phyloP scores from a whole-genome alignment of 106 monocot species.

The Dioscorea zingiberensis region DNA sequence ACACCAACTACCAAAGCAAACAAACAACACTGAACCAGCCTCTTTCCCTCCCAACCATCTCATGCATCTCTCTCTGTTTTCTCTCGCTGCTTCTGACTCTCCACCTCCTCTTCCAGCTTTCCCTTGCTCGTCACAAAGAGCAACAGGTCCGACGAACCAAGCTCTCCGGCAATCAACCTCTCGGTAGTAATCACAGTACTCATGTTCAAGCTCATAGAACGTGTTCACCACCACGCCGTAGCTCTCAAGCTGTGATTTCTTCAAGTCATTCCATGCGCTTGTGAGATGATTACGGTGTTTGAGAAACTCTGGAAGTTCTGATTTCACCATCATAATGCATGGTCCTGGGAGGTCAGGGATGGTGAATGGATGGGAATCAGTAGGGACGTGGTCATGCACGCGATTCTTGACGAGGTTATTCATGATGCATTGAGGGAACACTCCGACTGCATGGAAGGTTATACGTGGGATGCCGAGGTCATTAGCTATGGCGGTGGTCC shows the following conservation, averaged over 20 bases:
- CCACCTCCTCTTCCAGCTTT: not conserved
- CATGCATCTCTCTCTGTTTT: slow-evolving; percentile 6
- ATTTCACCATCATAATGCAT: not conserved
- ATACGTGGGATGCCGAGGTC: slow-evolving; percentile 6
- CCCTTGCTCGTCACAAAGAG: not conserved
- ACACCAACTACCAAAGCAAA: slow-evolving; percentile 10
- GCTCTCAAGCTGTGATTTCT: not conserved
- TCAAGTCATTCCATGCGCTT: not conserved
- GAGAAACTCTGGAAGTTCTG: slow-evolving; percentile 6
- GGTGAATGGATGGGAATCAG: not conserved
- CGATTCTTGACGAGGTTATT: slow-evolving; percentile 1
- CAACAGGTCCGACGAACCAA: slow-evolving; percentile 11
- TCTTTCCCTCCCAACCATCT: slow-evolving; percentile 2
- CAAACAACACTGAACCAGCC: not conserved
- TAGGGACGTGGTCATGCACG: not conserved
- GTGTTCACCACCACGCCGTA: slow-evolving; percentile 15
- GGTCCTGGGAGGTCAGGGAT: slow-evolving; percentile 9
- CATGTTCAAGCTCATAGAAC: slow-evolving; percentile 7
- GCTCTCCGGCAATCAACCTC: not conserved
- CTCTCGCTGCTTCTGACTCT: too few relatives aligned
- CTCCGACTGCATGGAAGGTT: slow-evolving; percentile 1
- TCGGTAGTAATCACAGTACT: slow-evolving; percentile 6
- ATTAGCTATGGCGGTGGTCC: not conserved
- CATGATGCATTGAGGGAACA: slow-evolving; percentile 6
- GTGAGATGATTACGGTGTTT: not conserved